These are phyloP conservation scores for Moesziomyces antarcticus DNA, from an alignment of 1,284 basidiomycete genomes.

Conservation along the genomic window DNA sequence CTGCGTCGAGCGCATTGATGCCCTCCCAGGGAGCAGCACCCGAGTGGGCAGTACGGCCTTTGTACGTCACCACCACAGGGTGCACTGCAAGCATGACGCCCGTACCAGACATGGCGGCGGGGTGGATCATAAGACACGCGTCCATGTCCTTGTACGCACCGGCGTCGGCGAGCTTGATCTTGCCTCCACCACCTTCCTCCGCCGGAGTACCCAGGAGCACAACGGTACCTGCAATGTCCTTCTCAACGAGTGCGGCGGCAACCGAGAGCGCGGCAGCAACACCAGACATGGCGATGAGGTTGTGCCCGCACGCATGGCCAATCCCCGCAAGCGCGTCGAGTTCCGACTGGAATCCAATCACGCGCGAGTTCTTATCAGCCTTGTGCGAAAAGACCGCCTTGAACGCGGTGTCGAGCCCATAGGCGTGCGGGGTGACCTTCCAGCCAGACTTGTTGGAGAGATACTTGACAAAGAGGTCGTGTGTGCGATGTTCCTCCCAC, in stretches of 20 bases:
- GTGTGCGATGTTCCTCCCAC: slow-evolving; percentile 60
- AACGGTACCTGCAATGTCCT: slow-evolving; percentile 77
- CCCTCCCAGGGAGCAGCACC: slow-evolving; percentile 80
- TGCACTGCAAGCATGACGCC: slow-evolving; percentile 72
- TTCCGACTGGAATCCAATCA: slow-evolving; percentile 73
- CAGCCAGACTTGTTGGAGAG: slow-evolving; percentile 46
- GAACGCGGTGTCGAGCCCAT: slow-evolving; percentile 75
- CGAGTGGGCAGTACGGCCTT: slow-evolving; percentile 58
- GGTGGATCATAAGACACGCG: slow-evolving; percentile 77
- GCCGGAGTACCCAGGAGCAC: slow-evolving; percentile 87
- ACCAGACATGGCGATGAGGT: slow-evolving; percentile 83
- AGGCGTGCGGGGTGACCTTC: slow-evolving; percentile 63
- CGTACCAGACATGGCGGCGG: slow-evolving; percentile 68
- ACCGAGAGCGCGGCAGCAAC: slow-evolving; percentile 80
- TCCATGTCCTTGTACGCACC: slow-evolving; percentile 82
- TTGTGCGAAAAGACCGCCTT: slow-evolving; percentile 74
- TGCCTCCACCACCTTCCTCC: slow-evolving; percentile 83
- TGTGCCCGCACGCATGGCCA: slow-evolving; percentile 81
- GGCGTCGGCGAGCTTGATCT: slow-evolving; percentile 77
- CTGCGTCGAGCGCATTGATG: slow-evolving; percentile 84
- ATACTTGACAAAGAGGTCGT: slow-evolving; percentile 59
- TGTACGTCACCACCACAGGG: slow-evolving; percentile 48
- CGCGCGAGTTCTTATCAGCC: slow-evolving; percentile 30
- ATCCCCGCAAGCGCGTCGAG: slow-evolving; percentile 72
- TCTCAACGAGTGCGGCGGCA: slow-evolving; percentile 74